Conservation (phyloP, 1,139 yeast species). For the Saccharomyces hybrid region DNA sequence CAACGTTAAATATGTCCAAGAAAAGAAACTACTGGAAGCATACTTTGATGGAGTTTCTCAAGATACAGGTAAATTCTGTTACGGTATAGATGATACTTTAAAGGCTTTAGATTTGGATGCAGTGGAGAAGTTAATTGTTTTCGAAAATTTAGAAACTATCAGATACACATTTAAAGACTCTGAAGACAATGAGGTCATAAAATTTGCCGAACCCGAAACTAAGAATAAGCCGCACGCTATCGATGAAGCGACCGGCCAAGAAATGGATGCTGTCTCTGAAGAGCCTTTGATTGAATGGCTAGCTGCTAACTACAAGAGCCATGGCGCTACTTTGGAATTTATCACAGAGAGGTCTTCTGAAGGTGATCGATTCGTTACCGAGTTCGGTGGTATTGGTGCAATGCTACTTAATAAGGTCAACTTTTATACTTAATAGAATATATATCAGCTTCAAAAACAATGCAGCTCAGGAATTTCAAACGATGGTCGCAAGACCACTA, state of each 20-base stretch:
- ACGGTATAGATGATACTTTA: constrained; percentile 91
- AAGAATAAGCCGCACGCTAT: constrained; percentile 69
- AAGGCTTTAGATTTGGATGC: constrained; percentile 96
- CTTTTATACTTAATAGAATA: constrained; percentile 35
- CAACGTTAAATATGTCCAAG: constrained; percentile 94
- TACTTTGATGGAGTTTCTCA: constrained; percentile 96
- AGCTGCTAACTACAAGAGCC: constrained; percentile 89
- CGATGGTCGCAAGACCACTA: no score
- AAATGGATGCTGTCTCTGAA: constrained; percentile 79
- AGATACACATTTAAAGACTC: constrained; percentile 80
- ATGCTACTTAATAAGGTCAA: constrained; percentile 91
- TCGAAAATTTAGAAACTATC: constrained; percentile 78
- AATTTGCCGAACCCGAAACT: constrained; percentile 58
- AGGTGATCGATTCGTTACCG: constrained; percentile 96
- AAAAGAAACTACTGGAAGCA: constrained; percentile 83
- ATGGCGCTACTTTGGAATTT: constrained; percentile 91
- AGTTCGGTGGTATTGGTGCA: constrained; percentile 98
- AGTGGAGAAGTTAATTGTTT: constrained; percentile 83
- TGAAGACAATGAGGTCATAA: constrained; percentile 72
- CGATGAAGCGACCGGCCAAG: constrained; percentile 81
- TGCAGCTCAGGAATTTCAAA: no score
- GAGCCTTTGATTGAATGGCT: constrained; percentile 89
- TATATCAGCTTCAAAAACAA: no score
- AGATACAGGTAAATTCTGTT: constrained; percentile 94
- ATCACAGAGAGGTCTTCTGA: constrained; percentile 94